Base-by-base conservation (phyloP, 2,329 filamentous ascomycete genomes). In the Aspergillus costaricaensis region DNA sequence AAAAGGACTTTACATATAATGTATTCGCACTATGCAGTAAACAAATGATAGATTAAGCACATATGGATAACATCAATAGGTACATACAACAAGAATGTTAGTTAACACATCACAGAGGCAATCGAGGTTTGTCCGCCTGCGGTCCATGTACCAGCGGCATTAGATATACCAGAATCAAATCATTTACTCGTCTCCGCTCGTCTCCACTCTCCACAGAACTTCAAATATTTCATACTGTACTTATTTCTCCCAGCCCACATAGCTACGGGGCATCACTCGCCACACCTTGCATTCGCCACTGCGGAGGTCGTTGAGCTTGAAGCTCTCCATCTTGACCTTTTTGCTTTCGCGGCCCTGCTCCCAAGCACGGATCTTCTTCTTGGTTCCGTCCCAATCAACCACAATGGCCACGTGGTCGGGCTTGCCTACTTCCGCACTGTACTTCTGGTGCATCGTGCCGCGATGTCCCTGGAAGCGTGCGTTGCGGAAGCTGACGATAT, bases 251-350 rank as follows among this genome's bases (percentile, higher is more conserved):
- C 94, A 98, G 23, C 93, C 92, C 55, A 98, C 88, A 92, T 93
- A 99, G 73, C 85, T 89, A 70, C 91, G 85, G 41, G 91, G 91
- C 86, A 98, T 96, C 49, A 97, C 90, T 59, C 95, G 86, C 95
- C 95, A 99, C 62, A 99, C 92, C 81, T 95, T 94, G 69, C 97
- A 93, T 80, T 99, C 95, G 17, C 95, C 95, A 76, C 90, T 94
- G 73, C 91, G 85, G 74, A 99, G 73, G 79, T 99, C 95, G 48
- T 93, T 92, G 62, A 99, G 84, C 80, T 93, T 91, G 80, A 94
- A 98, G 78, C 92, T 96, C 82, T 98, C 94, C 62, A 91, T 81
- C 81, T 96, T 95, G 57, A 96, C 89, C 82, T 97, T 98, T 77
- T 90, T 94, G 75, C 88, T 93, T 80, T 98, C 94, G 14, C 94